Evolutionary conservation across 1,284 basidiomycete genomes (phyloP).

Genomic region (Coriolopsis trogii): DNA sequence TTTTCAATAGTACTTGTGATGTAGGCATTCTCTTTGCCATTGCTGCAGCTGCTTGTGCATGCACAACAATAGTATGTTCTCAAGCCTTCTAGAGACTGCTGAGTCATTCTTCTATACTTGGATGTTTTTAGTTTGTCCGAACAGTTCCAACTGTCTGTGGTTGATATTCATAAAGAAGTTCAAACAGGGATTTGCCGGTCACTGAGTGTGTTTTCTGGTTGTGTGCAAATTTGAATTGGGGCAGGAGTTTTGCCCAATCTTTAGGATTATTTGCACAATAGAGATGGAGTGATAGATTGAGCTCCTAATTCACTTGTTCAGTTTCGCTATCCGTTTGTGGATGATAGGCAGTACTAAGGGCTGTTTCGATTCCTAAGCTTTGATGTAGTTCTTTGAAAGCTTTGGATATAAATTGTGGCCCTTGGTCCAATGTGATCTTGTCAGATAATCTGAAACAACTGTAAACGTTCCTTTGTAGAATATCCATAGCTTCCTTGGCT

Average conservation of each 20-base stretch:
- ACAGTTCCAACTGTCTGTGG: no score
- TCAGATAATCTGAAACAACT: no score
- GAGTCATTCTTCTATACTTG: no score
- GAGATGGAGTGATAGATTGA: constrained; percentile 27
- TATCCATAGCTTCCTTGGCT: no score
- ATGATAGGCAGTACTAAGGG: constrained; percentile 30
- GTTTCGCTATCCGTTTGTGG: constrained; percentile 36
- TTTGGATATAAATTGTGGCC: constrained; percentile 36
- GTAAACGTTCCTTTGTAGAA: no score
- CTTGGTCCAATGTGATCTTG: constrained; percentile 37
- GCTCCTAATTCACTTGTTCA: constrained; percentile 32
- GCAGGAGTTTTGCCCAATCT: constrained; percentile 34
- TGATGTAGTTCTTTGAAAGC: constrained; percentile 34
- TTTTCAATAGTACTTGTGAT: no score
- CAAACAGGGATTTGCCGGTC: constrained; percentile 34
- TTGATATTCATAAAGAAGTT: constrained; percentile 7
- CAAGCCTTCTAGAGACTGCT: no score
- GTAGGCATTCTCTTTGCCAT: no score
- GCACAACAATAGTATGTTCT: no score
- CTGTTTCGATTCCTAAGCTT: constrained; percentile 23
- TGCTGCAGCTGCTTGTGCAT: no score
- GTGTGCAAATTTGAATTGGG: constrained; percentile 29
- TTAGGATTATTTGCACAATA: constrained; percentile 30
- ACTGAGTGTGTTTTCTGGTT: constrained; percentile 27
- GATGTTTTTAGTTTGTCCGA: no score